These are phyloP conservation scores for Trametes elegans DNA, from an alignment of 768 basidiomycete genomes.

Conservation along the genomic window DNA sequence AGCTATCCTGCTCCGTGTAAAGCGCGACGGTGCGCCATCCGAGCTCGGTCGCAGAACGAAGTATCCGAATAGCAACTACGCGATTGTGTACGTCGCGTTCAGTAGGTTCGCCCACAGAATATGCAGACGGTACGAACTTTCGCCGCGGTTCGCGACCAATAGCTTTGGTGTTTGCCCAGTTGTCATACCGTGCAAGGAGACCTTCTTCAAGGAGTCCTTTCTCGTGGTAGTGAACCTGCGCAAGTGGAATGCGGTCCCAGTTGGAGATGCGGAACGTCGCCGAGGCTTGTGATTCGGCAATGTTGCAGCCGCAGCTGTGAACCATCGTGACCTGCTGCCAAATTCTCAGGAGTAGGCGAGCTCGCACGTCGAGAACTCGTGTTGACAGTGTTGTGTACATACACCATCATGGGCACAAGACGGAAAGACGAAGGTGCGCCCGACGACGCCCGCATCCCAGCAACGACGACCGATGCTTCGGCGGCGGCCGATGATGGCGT, in stretches of 20 bases:
- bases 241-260: no score
- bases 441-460: no score
- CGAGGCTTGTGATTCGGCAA: conserved; percentile 1
- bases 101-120: background rate
- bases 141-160: conserved; percentile 36
- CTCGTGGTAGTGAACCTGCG: no score
- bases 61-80: conserved; percentile 31
- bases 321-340: conserved; percentile 1
- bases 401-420: background rate
- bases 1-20: conserved; percentile 28
- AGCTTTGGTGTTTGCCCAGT: conserved; percentile 9
- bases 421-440: background rate
- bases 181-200: background rate
- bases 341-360: no score
- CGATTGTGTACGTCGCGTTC: background rate
- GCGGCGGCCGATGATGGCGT: conserved; percentile 12
- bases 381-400: no score
- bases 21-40: conserved; percentile 31
- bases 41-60: conserved; percentile 28
- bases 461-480: background rate
- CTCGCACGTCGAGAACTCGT: no score
- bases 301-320: background rate
- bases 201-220: background rate
- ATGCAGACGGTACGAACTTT: conserved; percentile 28
- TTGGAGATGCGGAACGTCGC: no score